Percentiles rank a stretch among this genome's conserved stretches.
Conservation (phyloP, 2,329 filamentous ascomycete species). For the Davidsoniella neocaledoniae region DNA sequence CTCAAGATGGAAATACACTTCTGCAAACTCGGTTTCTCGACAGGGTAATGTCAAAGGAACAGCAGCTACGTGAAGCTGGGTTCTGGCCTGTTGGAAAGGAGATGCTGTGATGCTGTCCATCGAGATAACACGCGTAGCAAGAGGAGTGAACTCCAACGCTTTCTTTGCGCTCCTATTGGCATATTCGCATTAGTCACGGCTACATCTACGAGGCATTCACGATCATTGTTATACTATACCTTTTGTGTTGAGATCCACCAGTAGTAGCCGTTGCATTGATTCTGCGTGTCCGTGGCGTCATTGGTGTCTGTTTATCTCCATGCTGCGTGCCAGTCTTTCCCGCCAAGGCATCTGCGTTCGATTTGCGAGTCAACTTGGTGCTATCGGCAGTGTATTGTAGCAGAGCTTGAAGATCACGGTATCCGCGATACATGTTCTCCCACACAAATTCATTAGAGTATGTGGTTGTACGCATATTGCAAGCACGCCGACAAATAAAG, state of each 20-base stretch:
- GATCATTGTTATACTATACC: neutral
- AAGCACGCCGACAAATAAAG: slow-evolving; percentile 79
- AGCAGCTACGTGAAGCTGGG: slow-evolving; percentile 79
- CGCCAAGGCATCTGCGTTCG: slow-evolving; percentile 15
- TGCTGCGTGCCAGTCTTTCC: neutral
- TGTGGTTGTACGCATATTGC: slow-evolving; percentile 71
- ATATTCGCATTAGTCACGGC: neutral
- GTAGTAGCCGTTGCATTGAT: slow-evolving; percentile 4
- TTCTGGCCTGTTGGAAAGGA: slow-evolving; percentile 81
- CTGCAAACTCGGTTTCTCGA: slow-evolving; percentile 76
- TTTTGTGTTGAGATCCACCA: slow-evolving; percentile 4
- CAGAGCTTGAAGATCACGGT: slow-evolving; percentile 44
- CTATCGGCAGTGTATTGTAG: slow-evolving; percentile 50
- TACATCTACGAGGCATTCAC: neutral
- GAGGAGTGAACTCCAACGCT: slow-evolving; percentile 81
- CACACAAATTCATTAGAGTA: slow-evolving; percentile 88
- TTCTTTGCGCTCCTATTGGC: slow-evolving; percentile 27
- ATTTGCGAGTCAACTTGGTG: slow-evolving; percentile 47
- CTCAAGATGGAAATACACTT: slow-evolving; percentile 86
- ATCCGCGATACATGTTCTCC: slow-evolving; percentile 67
- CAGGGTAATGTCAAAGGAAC: slow-evolving; percentile 82
- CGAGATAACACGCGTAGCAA: slow-evolving; percentile 75
- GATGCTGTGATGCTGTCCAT: slow-evolving; percentile 60
- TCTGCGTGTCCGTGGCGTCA: slow-evolving; percentile 7
- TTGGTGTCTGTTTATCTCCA: neutral